Conservation (phyloP, 2,329 filamentous ascomycete genomes). For the Fusarium poae region DNA sequence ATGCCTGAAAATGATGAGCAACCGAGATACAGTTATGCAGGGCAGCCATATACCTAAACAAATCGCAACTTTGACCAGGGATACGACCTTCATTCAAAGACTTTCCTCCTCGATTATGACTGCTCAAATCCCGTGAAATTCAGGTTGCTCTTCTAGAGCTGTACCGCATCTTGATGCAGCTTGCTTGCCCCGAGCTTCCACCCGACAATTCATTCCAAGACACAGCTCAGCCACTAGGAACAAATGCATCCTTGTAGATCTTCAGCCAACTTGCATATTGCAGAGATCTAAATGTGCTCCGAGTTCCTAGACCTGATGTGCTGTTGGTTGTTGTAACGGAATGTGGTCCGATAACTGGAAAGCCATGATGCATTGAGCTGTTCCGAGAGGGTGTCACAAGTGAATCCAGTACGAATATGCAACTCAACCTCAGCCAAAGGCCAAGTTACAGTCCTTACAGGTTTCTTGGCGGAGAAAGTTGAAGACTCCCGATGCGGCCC, state of each 20-base stretch:
- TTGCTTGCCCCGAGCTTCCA: background rate
- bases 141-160: background rate
- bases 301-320: background rate
- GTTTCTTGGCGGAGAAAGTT: background rate
- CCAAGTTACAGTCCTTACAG: background rate
- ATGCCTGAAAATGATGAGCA: background rate
- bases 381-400: background rate
- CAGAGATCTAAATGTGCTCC: constrained; percentile 4
- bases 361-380: background rate
- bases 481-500: constrained; percentile 6
- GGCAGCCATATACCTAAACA: background rate
- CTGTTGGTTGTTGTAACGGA: background rate
- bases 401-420: background rate
- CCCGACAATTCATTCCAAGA: background rate
- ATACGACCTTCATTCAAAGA: background rate
- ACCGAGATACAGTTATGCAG: background rate
- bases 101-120: background rate
- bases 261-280: background rate
- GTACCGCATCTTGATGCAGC: background rate
- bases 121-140: background rate
- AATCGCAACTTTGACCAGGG: background rate
- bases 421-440: background rate
- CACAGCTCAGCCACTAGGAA: background rate
- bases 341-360: constrained; percentile 3
- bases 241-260: background rate